phyloP scores from a whole-genome alignment of 2,329 filamentous ascomycete genomes.

The Teratosphaeria nubilosa region DNA sequence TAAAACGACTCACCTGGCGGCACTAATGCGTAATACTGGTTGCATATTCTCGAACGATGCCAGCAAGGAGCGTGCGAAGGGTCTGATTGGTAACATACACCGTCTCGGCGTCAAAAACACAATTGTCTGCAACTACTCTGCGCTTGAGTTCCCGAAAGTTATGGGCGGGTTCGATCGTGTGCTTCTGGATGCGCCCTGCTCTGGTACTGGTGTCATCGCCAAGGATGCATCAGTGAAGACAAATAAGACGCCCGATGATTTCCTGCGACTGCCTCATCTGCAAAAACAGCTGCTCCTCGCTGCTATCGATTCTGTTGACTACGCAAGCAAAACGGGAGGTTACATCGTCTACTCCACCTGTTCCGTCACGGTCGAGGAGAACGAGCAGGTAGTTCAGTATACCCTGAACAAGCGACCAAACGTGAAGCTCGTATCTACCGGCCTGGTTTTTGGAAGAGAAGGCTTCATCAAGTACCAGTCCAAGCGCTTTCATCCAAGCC shows the following conservation, averaged over 20 bases:
- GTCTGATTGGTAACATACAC: conserved; percentile 96
- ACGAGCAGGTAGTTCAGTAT: conserved; percentile 89
- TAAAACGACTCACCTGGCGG: conserved; percentile 94
- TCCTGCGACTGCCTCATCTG: conserved; percentile 81
- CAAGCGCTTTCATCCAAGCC: conserved; percentile 78
- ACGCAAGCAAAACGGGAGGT: conserved; percentile 81
- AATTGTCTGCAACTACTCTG: conserved; percentile 91
- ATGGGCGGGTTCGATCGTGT: conserved; percentile 95
- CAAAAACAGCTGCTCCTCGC: conserved; percentile 90
- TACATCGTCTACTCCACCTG: conserved; percentile 97
- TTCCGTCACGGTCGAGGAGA: conserved; percentile 86
- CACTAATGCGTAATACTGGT: conserved; percentile 94
- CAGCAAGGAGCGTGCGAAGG: conserved; percentile 86
- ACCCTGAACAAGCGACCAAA: conserved; percentile 86
- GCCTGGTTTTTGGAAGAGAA: conserved; percentile 79
- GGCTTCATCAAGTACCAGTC: conserved; percentile 86
- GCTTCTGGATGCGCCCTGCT: conserved; percentile 87
- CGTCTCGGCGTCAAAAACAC: conserved; percentile 88
- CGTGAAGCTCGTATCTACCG: conserved; percentile 84
- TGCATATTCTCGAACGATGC: conserved; percentile 94
- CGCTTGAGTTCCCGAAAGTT: conserved; percentile 83
- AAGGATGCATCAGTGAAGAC: conserved; percentile 97
- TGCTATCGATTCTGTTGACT: conserved; percentile 90
- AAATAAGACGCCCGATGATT: conserved; percentile 93
- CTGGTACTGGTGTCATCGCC: conserved; percentile 91